Base-by-base conservation (phyloP, 768 basidiomycete species). In the Pleurotus tuoliensis region DNA sequence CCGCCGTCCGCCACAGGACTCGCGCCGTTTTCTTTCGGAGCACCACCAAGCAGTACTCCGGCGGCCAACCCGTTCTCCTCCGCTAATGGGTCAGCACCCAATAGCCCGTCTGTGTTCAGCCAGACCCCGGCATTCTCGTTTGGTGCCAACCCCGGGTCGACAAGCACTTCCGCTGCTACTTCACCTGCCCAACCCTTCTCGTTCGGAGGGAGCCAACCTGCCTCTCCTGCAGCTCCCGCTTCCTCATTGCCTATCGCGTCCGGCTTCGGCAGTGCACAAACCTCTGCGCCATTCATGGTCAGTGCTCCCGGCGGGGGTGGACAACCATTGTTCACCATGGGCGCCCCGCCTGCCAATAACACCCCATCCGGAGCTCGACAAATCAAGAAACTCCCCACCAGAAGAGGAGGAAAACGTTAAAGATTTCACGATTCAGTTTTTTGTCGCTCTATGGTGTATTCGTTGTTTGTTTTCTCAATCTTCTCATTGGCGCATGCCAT, bases 141-240 rank as follows among this genome's bases (percentile, higher is more conserved):
- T 63, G 77, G 73, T 16, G 59, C 72, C 18, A 24, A 39, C 18
- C 64, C 78, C 5, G 56, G 22, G n/a, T n/a, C 41, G 6, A 44
- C 41, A 22, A n/a, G 7, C n/a, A 16, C 76, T 3, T 61, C 76
- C 34, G 62, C 79, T 13, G 56, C 66, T 3, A 15, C 56, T 12
- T 55, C 74, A 66, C 58, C 67, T 56, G 65, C 61, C 50, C 63
- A 71, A 22, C 56, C 75, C 1, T 86, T 86, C 60, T 47, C 71
- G 7, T 87, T 86, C 63, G 82, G 79, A 18, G 73, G 79, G 38
- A 79, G 76, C 61, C 84, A 84, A 61, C 83, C 85, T 51, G 78
- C 76, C 40, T 87, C 84, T 8, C 84, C 84, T 24, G 83, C 79
- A 45, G 69, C 70, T 54, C 69, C 69, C 15, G 70, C 61, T 22